These are phyloP conservation scores for Usnea hakonensis DNA, from an alignment of 495 filamentous ascomycete genomes.

Conservation along the genomic window DNA sequence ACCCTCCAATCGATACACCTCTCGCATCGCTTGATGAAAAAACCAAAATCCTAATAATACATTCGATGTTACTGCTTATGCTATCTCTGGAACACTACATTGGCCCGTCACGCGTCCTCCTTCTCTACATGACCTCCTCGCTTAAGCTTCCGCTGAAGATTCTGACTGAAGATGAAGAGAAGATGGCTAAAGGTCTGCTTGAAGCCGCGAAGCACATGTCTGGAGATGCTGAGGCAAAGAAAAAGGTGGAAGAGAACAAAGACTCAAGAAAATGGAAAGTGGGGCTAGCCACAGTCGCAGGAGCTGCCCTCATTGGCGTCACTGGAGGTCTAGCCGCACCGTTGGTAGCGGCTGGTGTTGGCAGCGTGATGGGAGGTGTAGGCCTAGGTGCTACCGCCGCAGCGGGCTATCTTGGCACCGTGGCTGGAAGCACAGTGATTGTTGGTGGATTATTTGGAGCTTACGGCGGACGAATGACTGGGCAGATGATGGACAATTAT, in stretches of 20 bases:
- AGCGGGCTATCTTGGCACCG: conserved; percentile 62
- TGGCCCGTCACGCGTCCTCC: conserved; percentile 64
- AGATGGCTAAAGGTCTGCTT: conserved; percentile 65
- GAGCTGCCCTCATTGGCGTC: conserved; percentile 69
- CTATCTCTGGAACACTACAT: conserved; percentile 73
- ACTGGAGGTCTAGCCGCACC: conserved; percentile 78
- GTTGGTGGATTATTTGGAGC: conserved; percentile 84
- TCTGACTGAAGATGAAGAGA: conserved; percentile 62
- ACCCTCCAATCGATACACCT: conserved; percentile 40
- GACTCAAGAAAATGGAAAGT: conserved; percentile 67
- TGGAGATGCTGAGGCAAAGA: conserved; percentile 56
- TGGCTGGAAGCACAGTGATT: conserved; percentile 67
- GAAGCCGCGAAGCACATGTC: conserved; percentile 64
- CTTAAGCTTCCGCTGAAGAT: conserved; percentile 55
- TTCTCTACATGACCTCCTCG: conserved; percentile 61
- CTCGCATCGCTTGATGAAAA: conserved; percentile 35
- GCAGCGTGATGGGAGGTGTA: conserved; percentile 70
- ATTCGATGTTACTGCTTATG: conserved; percentile 62
- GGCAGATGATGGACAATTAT: conserved; percentile 80
- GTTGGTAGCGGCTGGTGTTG: conserved; percentile 72
- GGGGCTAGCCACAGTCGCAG: conserved; percentile 67
- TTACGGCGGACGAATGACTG: conserved; percentile 77
- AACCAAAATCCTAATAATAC: conserved; percentile 41
- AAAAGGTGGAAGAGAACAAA: conserved; percentile 58
- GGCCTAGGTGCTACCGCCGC: conserved; percentile 73